Percentiles rank a stretch among this genome's conserved stretches.
Conservation (phyloP, 1,139 yeast genomes). For the Candida neerlandica region DNA sequence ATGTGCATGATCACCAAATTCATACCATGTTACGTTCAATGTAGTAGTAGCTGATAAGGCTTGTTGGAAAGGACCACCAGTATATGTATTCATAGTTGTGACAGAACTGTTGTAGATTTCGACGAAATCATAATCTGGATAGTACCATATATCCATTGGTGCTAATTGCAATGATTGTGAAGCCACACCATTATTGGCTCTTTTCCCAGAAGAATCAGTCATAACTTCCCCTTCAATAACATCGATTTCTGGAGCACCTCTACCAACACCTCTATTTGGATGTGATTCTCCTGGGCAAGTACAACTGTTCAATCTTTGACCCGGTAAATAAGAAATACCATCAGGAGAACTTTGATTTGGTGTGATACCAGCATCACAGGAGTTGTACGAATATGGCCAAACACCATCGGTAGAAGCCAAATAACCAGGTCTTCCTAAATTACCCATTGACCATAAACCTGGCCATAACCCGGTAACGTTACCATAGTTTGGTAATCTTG, state of each 20-base stretch:
- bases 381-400: constrained; percentile 86
- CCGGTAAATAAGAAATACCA: constrained; percentile 78
- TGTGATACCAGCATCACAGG: constrained; percentile 87
- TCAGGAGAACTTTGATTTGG: constrained; percentile 83
- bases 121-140: constrained; percentile 74
- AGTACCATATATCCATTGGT: constrained; percentile 85
- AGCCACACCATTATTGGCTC: constrained; percentile 58
- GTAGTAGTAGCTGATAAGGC: constrained; percentile 78
- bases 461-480: constrained; percentile 85
- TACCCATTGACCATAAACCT: constrained; percentile 88
- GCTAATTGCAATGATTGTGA: constrained; percentile 86
- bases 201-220: constrained; percentile 24
- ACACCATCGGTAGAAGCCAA: constrained; percentile 79
- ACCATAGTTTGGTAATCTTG: constrained; percentile 72
- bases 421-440: constrained; percentile 83
- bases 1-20: constrained; percentile 49
- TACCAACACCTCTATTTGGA: constrained; percentile 76
- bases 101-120: constrained; percentile 62
- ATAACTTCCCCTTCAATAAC: constrained; percentile 74
- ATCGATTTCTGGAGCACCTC: constrained; percentile 93
- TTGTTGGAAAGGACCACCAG: constrained; percentile 87
- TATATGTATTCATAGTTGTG: constrained; percentile 73
- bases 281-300: constrained; percentile 78
- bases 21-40: constrained; percentile 76
- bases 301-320: constrained; percentile 71